Conservation (phyloP, 2,329 filamentous ascomycete genomes). For the Aspergillus aculeatus region DNA sequence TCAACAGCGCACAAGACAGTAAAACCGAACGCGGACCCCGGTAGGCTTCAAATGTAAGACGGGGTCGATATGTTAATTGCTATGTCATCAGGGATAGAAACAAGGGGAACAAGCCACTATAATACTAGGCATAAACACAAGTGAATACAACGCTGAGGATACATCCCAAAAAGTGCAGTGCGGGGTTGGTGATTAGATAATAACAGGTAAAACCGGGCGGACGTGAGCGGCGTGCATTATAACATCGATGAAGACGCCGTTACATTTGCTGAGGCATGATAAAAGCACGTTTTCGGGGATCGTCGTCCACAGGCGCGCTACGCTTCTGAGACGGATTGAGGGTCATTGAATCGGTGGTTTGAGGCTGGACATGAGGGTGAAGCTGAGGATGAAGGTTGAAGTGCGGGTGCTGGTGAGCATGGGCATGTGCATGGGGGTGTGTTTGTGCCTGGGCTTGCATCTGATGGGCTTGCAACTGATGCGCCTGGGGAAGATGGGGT, state of each 20-base stretch:
- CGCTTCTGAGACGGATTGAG: conserved; percentile 23
- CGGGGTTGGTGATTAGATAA: not conserved
- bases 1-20: not conserved
- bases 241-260: not conserved
- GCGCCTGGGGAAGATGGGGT: conserved; percentile 13
- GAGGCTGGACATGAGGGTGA: conserved; percentile 17
- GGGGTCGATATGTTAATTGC: not conserved
- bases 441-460: conserved; percentile 8
- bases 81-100: not conserved
- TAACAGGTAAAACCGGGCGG: not conserved
- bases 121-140: not conserved
- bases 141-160: not conserved
- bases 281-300: conserved; percentile 23
- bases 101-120: not conserved
- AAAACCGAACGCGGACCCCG: not conserved
- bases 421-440: conserved; percentile 15
- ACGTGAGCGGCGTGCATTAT: not conserved
- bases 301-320: conserved; percentile 15
- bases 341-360: conserved; percentile 16
- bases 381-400: conserved; percentile 7
- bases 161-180: not conserved
- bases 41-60: not conserved
- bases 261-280: conserved; percentile 20
- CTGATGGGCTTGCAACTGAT: conserved; percentile 10
- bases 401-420: conserved; percentile 11